Evolutionary conservation across 2,329 filamentous ascomycete species (phyloP).

Genomic region (Huntiella savannae): DNA sequence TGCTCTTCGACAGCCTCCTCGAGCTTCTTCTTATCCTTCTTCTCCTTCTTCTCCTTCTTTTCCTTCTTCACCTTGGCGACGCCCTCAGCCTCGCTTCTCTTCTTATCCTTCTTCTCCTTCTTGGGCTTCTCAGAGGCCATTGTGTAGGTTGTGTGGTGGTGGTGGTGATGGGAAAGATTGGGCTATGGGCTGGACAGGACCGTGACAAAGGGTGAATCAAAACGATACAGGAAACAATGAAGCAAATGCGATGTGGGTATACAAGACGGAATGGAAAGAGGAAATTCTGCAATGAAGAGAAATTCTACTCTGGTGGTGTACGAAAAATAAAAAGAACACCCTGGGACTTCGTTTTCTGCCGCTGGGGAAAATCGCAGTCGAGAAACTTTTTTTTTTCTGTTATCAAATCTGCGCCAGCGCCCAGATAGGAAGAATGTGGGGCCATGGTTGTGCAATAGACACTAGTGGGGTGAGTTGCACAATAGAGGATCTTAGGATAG

Average conservation of each 20-base stretch:
- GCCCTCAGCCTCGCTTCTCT: constrained; percentile 41
- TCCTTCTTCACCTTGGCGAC: constrained; percentile 40
- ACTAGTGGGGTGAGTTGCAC: constrained; percentile 9
- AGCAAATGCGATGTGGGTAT: constrained; percentile 2
- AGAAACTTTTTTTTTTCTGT: constrained; percentile 12
- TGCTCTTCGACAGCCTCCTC: constrained; percentile 55
- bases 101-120: constrained; percentile 34
- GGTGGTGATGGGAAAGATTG: not conserved
- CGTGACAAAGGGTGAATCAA: constrained; percentile 11
- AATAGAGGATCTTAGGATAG: constrained; percentile 4
- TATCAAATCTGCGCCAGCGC: constrained; percentile 11
- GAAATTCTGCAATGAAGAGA: not conserved
- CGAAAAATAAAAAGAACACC: too few relatives aligned
- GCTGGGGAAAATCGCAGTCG: not conserved
- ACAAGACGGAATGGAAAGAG: constrained; percentile 2
- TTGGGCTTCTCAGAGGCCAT: constrained; percentile 30
- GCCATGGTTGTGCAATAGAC: not conserved
- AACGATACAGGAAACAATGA: constrained; percentile 7
- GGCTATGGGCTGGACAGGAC: not conserved
- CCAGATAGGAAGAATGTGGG: constrained; percentile 5
- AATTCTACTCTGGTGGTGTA: too few relatives aligned
- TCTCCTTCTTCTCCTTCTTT: constrained; percentile 37
- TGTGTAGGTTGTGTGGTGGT: constrained; percentile 10
- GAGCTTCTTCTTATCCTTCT: constrained; percentile 48
- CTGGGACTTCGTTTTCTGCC: not conserved